These are phyloP conservation scores for Cercospora sp. DNA, from an alignment of 2,329 filamentous ascomycete genomes.

Conservation along the genomic window DNA sequence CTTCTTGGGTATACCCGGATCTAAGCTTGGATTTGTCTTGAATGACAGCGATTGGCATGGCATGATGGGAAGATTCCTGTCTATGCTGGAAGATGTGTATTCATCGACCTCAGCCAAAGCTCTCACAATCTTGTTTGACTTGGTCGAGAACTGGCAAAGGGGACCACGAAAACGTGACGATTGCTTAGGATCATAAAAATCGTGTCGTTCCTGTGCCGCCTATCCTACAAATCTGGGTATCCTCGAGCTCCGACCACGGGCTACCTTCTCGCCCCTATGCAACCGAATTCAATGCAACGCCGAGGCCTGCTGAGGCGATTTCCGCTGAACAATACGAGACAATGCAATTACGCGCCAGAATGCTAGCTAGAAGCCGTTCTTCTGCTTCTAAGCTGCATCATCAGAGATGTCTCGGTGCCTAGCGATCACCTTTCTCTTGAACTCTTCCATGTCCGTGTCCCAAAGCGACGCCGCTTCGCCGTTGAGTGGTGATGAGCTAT, in stretches of 20 bases:
- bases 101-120: background rate
- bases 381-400: slow-evolving; percentile 39
- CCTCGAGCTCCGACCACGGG: slow-evolving; percentile 2
- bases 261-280: slow-evolving; percentile 1
- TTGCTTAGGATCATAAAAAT: slow-evolving; percentile 1
- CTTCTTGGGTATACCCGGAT: too few relatives aligned
- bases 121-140: background rate
- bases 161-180: background rate
- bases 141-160: background rate
- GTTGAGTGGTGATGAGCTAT: slow-evolving; percentile 86
- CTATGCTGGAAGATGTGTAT: background rate
- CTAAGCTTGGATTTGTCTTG: too few relatives aligned
- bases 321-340: background rate
- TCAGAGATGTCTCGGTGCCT: slow-evolving; percentile 59
- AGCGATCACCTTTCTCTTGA: slow-evolving; percentile 72
- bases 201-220: background rate
- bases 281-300: slow-evolving; percentile 11
- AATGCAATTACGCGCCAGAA: slow-evolving; percentile 4
- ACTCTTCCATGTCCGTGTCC: slow-evolving; percentile 84
- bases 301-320: background rate
- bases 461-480: slow-evolving; percentile 94
- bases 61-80: too few relatives aligned
- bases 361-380: background rate
- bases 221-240: slow-evolving; percentile 10
- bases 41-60: too few relatives aligned